Base-by-base conservation (phyloP, 192 early-diverging fungal genomes). In the Rhizophagus sp. region DNA sequence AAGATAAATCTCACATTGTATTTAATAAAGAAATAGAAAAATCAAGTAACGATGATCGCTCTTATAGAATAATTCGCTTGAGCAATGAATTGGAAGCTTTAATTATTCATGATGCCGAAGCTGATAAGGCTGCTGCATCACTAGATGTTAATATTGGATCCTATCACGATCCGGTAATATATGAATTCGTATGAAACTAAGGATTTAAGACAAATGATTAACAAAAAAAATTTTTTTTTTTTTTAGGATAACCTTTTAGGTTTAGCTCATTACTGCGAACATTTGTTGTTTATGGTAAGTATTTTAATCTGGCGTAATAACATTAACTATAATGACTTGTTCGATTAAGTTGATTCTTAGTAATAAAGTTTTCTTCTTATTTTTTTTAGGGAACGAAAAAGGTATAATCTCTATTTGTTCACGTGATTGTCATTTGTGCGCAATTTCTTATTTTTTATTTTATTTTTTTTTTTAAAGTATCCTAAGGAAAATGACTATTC, bases 141-240 rank as follows among this genome's bases (percentile, higher is more conserved):
- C 75, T 95, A 57, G 95, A 95, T 85, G 93, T 95, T 30, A 91
- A 95, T 82, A 94, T 96, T 36, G 95, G 95, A 2, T 91, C 93
- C 76, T 83, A 93, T 61, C 86, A 85, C 73, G 95, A 96, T 83
- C 93, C 92, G 17, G 92, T 90, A 87, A 87, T 83, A 81, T 13
- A 33, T 25, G 24, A 41, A 41, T 41, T 41, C 39, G 6, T 36
- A 4, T 52, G n/a, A n/a, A 33, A 25, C 27, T 57, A 5, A 13
- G 11, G 11, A 1, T 27, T 50, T 73, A 4, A 7, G 39, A 30
- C 13, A n/a, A 30, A 19, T 52, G 27, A 52, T 61, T 74, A 57
- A 57, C 24, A 22, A 33, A 22, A 22, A 30, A 10, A n/a, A 34
- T 34, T 34, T 34, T 36, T 36, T 36, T 36, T 36, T 34, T 34